Conservation (phyloP, 306 rosid species). For the Pyrus betulifolia region DNA sequence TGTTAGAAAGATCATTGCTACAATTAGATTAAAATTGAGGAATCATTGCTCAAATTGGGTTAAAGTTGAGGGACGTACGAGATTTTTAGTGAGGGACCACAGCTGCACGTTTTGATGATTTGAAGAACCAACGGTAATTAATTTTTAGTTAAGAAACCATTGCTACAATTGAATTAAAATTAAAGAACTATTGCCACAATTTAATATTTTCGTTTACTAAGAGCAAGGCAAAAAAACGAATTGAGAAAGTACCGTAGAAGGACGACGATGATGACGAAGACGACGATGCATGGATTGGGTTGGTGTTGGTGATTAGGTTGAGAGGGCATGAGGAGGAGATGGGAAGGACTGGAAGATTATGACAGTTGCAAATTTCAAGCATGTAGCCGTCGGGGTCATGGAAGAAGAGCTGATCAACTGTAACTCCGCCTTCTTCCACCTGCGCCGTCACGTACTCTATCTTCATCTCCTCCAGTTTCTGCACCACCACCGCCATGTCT, state of each 20-base stretch:
- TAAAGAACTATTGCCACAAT: too few relatives aligned
- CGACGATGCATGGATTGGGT: not conserved
- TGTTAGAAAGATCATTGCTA: too few relatives aligned
- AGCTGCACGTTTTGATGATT: too few relatives aligned
- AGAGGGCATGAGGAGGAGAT: constrained; percentile 37
- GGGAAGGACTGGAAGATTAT: constrained; percentile 65
- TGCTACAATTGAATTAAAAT: too few relatives aligned
- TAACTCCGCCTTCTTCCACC: constrained; percentile 61
- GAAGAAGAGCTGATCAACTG: constrained; percentile 68
- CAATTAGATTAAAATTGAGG: too few relatives aligned
- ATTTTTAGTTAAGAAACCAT: too few relatives aligned
- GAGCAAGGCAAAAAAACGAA: too few relatives aligned
- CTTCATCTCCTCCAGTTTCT: constrained; percentile 39
- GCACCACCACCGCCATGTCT: constrained; percentile 34
- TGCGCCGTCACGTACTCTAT: constrained; percentile 44
- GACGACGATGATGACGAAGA: not conserved
- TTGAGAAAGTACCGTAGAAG: constrained; percentile 20
- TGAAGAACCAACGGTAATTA: too few relatives aligned
- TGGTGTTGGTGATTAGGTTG: constrained; percentile 2
- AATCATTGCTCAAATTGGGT: too few relatives aligned
- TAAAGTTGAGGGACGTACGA: too few relatives aligned
- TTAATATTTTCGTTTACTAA: too few relatives aligned
- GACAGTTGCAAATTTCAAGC: constrained; percentile 73
- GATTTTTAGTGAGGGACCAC: too few relatives aligned
- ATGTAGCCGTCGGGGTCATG: constrained; percentile 74